phyloP scores from a whole-genome alignment of 306 rosid genomes.

The Sicyos edulis region DNA sequence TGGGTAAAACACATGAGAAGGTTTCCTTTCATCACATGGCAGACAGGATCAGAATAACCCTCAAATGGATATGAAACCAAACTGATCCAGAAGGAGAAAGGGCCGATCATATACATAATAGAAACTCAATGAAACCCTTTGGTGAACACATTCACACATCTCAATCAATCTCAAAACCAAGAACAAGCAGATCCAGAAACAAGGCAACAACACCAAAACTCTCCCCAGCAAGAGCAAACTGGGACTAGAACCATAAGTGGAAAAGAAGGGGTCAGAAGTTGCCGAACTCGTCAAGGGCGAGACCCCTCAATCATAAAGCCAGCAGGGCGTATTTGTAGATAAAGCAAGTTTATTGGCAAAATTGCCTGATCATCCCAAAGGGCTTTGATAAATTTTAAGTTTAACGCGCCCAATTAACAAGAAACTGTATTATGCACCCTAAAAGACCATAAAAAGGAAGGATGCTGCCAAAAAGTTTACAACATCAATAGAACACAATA shows the following conservation, averaged over 20 bases:
- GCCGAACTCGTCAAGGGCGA: slow-evolving; percentile 31
- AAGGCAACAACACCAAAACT: slow-evolving; percentile 23
- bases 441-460: slow-evolving; percentile 65
- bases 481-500: slow-evolving; percentile 51
- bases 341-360: slow-evolving; percentile 30
- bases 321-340: slow-evolving; percentile 23
- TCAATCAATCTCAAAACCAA: slow-evolving; percentile 35
- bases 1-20: not conserved
- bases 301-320: slow-evolving; percentile 30
- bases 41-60: not conserved
- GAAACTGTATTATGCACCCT: slow-evolving; percentile 74
- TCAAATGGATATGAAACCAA: not conserved
- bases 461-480: slow-evolving; percentile 93
- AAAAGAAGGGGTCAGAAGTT: slow-evolving; percentile 24
- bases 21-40: not conserved
- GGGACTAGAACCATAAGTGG: slow-evolving; percentile 18
- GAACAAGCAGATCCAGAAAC: slow-evolving; percentile 29
- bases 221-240: slow-evolving; percentile 28
- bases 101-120: not conserved
- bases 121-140: not conserved
- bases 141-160: not conserved
- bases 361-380: slow-evolving; percentile 42
- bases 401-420: slow-evolving; percentile 33
- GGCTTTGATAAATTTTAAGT: slow-evolving; percentile 33
- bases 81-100: slow-evolving; percentile 6